Evolutionary conservation across 108 stramenopile species (phyloP).

Genomic region (Fragilariopsis cylindrus): DNA sequence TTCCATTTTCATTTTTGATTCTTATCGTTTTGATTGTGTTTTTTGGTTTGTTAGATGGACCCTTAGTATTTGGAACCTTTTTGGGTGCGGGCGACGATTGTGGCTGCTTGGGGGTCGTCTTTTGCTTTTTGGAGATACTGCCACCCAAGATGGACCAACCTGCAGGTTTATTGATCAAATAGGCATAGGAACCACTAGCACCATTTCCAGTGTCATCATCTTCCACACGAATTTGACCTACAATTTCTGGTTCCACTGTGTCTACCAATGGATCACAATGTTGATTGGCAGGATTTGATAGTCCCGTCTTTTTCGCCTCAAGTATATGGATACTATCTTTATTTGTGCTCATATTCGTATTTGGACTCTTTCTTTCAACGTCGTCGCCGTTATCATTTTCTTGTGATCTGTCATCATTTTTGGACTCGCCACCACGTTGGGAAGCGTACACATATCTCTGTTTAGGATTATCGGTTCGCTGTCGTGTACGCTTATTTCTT

Average conservation of each 20-base stretch:
- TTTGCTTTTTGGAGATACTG: constrained; percentile 2
- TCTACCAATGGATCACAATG: constrained; percentile 57
- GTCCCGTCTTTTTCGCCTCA: constrained; percentile 43
- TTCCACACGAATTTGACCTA: constrained; percentile 52
- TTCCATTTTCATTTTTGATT: constrained; percentile 57
- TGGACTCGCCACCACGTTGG: constrained; percentile 39
- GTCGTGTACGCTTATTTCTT: constrained; percentile 48
- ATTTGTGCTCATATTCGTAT: constrained; percentile 7
- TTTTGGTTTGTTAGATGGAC: constrained; percentile 6
- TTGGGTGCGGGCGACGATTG: neutral
- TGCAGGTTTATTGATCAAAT: constrained; percentile 73
- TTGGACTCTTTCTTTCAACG: constrained; percentile 7
- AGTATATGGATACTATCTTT: constrained; percentile 26
- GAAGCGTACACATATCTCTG: constrained; percentile 70
- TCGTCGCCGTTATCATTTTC: constrained; percentile 11
- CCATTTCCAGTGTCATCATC: constrained; percentile 33
- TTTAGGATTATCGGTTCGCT: constrained; percentile 61
- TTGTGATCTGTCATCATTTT: neutral
- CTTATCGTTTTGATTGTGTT: constrained; percentile 35
- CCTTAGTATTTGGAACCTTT: constrained; percentile 11
- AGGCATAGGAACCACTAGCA: constrained; percentile 59
- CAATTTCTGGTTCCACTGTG: constrained; percentile 46
- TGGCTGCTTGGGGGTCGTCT: constrained; percentile 7
- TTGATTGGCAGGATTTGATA: constrained; percentile 50
- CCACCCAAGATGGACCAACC: constrained; percentile 79